Percentiles rank a stretch among this genome's conserved stretches.
phyloP scores from a whole-genome alignment of 306 rosid genomes.

The Leucaena leucocephala region DNA sequence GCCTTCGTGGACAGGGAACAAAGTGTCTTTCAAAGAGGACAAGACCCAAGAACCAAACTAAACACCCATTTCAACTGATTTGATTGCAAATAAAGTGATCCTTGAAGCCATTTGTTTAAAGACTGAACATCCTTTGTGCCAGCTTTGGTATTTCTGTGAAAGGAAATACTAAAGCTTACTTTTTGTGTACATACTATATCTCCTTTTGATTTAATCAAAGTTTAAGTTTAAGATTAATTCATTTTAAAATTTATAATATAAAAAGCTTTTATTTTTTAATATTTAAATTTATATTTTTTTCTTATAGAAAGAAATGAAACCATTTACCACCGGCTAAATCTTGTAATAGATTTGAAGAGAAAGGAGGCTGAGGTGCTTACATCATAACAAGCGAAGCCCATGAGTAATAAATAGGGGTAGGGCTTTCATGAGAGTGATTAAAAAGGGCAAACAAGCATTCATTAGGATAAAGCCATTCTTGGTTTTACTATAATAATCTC shows the following conservation, averaged over 20 bases:
- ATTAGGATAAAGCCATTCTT: not conserved
- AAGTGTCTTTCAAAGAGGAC: not conserved
- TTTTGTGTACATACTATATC: too few species aligned
- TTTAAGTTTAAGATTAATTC: too few species aligned
- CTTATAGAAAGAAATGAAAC: too few species aligned
- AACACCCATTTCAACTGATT: not conserved
- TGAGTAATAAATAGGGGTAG: not conserved
- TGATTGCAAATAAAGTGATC: constrained; percentile 4
- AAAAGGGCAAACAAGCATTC: not conserved
- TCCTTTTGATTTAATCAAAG: too few species aligned
- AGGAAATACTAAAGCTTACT: too few species aligned
- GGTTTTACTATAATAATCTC: not conserved
- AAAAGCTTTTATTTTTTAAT: too few species aligned
- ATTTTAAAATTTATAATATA: too few species aligned
- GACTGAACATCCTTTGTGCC: too few species aligned
- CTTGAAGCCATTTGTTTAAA: constrained; percentile 17
- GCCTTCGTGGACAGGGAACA: not conserved
- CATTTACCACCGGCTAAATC: too few species aligned
- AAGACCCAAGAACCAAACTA: not conserved
- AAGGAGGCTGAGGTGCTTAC: not conserved
- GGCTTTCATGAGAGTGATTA: not conserved
- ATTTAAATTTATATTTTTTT: too few species aligned
- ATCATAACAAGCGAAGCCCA: not conserved
- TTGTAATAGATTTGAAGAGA: too few species aligned
- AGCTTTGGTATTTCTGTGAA: too few species aligned